Base-by-base conservation (phyloP, 2,329 filamentous ascomycete genomes). In the Fusarium sacchari region DNA sequence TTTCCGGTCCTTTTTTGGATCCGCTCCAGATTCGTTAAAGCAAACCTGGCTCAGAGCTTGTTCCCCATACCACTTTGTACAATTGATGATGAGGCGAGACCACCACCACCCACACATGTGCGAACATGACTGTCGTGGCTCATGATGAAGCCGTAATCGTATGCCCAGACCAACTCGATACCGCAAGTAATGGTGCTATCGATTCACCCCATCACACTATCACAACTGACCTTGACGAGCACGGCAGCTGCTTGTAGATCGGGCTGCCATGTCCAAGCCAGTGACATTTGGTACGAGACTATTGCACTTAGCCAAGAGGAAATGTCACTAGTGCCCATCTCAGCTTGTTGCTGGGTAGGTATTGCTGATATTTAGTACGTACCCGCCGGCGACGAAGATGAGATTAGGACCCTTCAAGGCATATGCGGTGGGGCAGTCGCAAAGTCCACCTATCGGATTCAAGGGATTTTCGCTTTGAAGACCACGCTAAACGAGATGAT, bases 401-500 rank as follows among this genome's bases (percentile, higher is more conserved):
- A 77, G 69, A 76, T 76, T 72, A 76, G 50, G 72, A 71, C 74
- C 70, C 69, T 77, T 76, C 72, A 71, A 78, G 75, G 67, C 58
- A 50, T 22, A 36, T 34, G 20, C n/a, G 47, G 71, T 77, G 77
- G 77, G 69, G 36, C 56, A n/a, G 37, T 34, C 42, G 52, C 39
- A 60, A 67, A 71, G 40, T 71, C 77, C 74, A 78, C 77, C 77
- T 78, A 78, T 78, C 77, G 75, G 75, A 64, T 77, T 43, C 56
- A 39, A 46, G 58, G 39, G 40, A 55, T 47, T 57, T 40, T 60
- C 46, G 39, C 30, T 55, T 58, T 42, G 50, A 58, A 60, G 63
- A 47, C 42, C 62, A 42, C 59, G 56, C 61, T 69, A 74, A 71
- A 65, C 49, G 53, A 57, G 49, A 63, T 55, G 53, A 52, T 64